Evolutionary conservation across 306 rosid species (phyloP).

Genomic region (Argentina anserina): DNA sequence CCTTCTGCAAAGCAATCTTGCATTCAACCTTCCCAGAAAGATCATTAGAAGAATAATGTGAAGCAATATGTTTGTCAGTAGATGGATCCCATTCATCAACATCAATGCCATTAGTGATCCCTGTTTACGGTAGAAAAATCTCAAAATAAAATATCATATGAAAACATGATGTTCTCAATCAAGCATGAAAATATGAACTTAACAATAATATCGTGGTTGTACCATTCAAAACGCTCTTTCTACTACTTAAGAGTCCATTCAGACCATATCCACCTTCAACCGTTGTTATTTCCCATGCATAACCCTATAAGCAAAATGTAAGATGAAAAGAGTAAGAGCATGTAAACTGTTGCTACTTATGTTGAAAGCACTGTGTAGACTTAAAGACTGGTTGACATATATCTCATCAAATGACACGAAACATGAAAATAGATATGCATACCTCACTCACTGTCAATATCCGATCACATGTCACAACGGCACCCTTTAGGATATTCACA

Average conservation of each 20-base stretch:
- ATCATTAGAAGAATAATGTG: conserved; percentile 58
- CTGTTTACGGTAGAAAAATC: conserved; percentile 33
- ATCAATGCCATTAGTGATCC: conserved; percentile 86
- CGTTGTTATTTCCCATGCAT: conserved; percentile 87
- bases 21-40: conserved; percentile 75
- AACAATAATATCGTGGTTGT: conserved; percentile 5
- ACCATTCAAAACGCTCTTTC: conserved; percentile 70
- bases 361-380: no score
- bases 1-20: conserved; percentile 75
- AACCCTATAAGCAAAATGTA: conserved; percentile 54
- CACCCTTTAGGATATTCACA: conserved; percentile 84
- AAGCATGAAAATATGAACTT: background rate
- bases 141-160: background rate
- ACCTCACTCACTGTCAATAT: conserved; percentile 91
- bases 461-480: conserved; percentile 82
- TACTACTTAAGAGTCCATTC: conserved; percentile 53
- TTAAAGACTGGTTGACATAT: background rate
- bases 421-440: conserved; percentile 16
- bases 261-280: conserved; percentile 76
- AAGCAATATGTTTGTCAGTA: conserved; percentile 56
- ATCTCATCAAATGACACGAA: conserved; percentile 19
- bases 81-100: conserved; percentile 77
- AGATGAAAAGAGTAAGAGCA: conserved; percentile 7
- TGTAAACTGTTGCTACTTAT: conserved; percentile 4
- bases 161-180: conserved; percentile 4